phyloP scores from a whole-genome alignment of 441 rosid genomes.

The Croton setiger region DNA sequence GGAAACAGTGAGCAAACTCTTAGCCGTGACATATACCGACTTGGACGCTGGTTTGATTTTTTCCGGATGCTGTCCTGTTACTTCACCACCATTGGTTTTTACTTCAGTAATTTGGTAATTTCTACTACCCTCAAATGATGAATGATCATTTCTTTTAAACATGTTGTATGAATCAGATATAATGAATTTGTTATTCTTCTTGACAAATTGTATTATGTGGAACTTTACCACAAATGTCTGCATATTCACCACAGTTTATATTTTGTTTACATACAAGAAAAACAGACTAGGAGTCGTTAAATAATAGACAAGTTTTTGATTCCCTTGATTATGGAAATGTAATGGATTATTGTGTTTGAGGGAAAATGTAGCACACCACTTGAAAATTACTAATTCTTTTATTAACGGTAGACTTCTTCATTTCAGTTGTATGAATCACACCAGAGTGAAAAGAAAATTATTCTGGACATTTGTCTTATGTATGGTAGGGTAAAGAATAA shows the following conservation, averaged over 20 bases:
- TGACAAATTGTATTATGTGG: not conserved
- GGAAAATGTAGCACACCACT: not conserved
- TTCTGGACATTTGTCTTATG: not conserved
- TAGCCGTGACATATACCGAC: slow-evolving; percentile 90
- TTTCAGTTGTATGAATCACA: not conserved
- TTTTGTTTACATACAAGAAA: not conserved
- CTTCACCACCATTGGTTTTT: slow-evolving; percentile 96
- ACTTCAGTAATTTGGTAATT: slow-evolving; percentile 87
- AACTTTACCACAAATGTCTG: not conserved
- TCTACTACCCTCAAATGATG: slow-evolving; percentile 13
- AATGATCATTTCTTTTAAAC: not conserved
- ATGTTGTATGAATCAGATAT: not conserved
- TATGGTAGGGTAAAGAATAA: not conserved
- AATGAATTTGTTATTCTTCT: not conserved
- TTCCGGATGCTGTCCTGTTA: slow-evolving; percentile 97
- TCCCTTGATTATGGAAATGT: not conserved
- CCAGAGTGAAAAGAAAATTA: not conserved
- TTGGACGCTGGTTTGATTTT: slow-evolving; percentile 89
- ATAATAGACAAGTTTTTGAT: not conserved
- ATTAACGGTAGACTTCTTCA: not conserved
- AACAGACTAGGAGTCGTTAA: not conserved
- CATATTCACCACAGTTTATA: not conserved
- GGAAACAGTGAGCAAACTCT: slow-evolving; percentile 97
- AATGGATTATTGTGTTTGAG: too few relatives aligned
- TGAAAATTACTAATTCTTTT: not conserved